Percentiles rank a stretch among this genome's conserved stretches.
Conservation (phyloP, 73 alveolate species). For the Tetrahymena thermophila region DNA sequence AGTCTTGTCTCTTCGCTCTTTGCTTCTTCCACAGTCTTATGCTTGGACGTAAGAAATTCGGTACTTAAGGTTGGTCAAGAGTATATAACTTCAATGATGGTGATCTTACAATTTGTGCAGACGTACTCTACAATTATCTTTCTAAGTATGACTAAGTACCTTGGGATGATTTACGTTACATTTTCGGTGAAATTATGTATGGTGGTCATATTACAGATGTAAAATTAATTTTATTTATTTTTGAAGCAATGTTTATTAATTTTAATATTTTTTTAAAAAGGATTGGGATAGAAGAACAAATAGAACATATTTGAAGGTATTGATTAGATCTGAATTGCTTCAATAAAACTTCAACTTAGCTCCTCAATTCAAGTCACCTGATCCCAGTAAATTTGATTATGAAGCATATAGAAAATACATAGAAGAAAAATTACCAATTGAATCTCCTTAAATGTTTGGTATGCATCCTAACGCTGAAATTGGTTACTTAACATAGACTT, state of each 20-base stretch:
- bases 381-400: slow-evolving; percentile 91
- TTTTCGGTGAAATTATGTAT: slow-evolving; percentile 99
- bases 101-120: slow-evolving; percentile 98
- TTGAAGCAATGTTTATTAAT: neutral
- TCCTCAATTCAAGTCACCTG: slow-evolving; percentile 99
- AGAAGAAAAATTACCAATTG: slow-evolving; percentile 92
- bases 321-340: slow-evolving; percentile 91
- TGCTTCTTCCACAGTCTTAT: slow-evolving; percentile 99
- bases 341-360: slow-evolving; percentile 87
- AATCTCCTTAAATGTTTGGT: slow-evolving; percentile 96
- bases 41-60: slow-evolving; percentile 95
- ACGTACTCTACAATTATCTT: slow-evolving; percentile 97
- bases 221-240: neutral
- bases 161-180: slow-evolving; percentile 98
- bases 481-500: slow-evolving; percentile 88
- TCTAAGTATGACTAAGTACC: slow-evolving; percentile 96
- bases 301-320: slow-evolving; percentile 93
- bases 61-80: slow-evolving; percentile 99
- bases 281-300: slow-evolving; percentile 99
- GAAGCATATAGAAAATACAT: slow-evolving; percentile 86
- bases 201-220: slow-evolving; percentile 99
- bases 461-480: slow-evolving; percentile 99
- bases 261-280: neutral
- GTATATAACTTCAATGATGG: slow-evolving; percentile 99
- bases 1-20: slow-evolving; percentile 94